Conservation (phyloP, 1,284 basidiomycete species). For the Taiwanofungus camphoratus region DNA sequence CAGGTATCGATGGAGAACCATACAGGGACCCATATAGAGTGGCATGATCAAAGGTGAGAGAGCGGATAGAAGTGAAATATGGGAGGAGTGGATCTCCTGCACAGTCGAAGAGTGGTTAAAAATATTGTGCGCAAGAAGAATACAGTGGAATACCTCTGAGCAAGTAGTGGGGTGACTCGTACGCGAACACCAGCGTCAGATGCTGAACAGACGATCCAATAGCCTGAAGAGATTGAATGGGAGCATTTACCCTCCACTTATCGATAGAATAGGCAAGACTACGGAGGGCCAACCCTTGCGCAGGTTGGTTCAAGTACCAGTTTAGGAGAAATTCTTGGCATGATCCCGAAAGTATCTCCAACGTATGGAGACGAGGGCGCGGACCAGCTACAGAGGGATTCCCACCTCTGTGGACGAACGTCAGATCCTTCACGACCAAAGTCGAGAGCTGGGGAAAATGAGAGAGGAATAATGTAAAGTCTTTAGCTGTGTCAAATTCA, state of each 20-base stretch:
- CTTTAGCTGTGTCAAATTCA: not conserved
- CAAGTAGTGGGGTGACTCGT: slow-evolving; percentile 1
- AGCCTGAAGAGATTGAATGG: not conserved
- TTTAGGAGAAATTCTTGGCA: slow-evolving; percentile 3
- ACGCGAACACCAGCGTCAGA: not conserved
- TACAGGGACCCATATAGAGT: slow-evolving; percentile 2
- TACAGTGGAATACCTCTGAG: not conserved
- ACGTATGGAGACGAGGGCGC: not conserved
- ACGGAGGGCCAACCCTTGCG: not conserved
- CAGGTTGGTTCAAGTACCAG: slow-evolving; percentile 1
- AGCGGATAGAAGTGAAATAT: not conserved
- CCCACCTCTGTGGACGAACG: not conserved
- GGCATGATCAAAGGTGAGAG: slow-evolving; percentile 1
- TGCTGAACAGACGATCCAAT: slow-evolving; percentile 1
- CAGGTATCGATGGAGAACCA: slow-evolving; percentile 1
- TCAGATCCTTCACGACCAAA: not conserved
- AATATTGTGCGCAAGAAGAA: not conserved
- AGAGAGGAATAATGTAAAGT: not conserved
- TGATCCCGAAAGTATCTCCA: not conserved
- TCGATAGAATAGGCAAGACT: slow-evolving; percentile 1
- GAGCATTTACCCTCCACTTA: not conserved
- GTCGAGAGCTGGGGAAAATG: slow-evolving; percentile 2
- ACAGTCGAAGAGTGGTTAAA: not conserved
- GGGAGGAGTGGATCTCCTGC: slow-evolving; percentile 1
- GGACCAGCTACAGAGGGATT: not conserved